These are phyloP conservation scores for Metschnikowia reukaufii DNA, from an alignment of 805 yeast species.

Conservation along the genomic window DNA sequence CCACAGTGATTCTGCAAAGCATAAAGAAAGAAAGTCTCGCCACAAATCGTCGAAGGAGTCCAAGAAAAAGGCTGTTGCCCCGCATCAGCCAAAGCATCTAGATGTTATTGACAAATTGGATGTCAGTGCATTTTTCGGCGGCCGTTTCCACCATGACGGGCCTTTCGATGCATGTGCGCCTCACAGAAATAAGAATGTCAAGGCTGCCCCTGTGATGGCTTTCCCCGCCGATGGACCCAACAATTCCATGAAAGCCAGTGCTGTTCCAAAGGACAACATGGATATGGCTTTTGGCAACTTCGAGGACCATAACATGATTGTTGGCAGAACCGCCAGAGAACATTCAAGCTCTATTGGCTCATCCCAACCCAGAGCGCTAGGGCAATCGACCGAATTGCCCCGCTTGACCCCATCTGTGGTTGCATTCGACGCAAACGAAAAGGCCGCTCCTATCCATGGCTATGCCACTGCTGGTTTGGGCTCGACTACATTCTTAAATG, in stretches of 20 bases:
- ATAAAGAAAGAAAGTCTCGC: constrained; percentile 17
- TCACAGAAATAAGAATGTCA: constrained; percentile 75
- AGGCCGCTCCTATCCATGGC: constrained; percentile 80
- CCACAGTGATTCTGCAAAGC: constrained; percentile 21
- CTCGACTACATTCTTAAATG: constrained; percentile 87
- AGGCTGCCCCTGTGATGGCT: constrained; percentile 89
- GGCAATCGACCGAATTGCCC: constrained; percentile 34
- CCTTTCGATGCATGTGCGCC: constrained; percentile 99
- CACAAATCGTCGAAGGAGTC: constrained; percentile 27
- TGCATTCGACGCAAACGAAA: constrained; percentile 68
- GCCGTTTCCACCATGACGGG: constrained; percentile 97
- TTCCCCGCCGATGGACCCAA: constrained; percentile 97
- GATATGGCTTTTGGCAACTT: constrained; percentile 76
- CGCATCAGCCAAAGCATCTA: constrained; percentile 64
- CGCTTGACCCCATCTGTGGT: constrained; percentile 54
- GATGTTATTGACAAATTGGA: constrained; percentile 95
- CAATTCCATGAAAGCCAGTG: constrained; percentile 71
- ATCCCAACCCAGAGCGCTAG: constrained; percentile 17
- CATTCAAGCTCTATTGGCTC: constrained; percentile 1
- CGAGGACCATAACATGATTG: constrained; percentile 47
- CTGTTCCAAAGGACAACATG: constrained; percentile 50
- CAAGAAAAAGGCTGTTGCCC: constrained; percentile 43
- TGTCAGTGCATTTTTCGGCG: constrained; percentile 92
- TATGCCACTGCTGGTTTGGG: constrained; percentile 86
- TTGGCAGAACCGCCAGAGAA: constrained; percentile 27